These are phyloP conservation scores for Pseudopithomyces chartarum DNA, from an alignment of 2,329 filamentous ascomycete species.

Conservation along the genomic window DNA sequence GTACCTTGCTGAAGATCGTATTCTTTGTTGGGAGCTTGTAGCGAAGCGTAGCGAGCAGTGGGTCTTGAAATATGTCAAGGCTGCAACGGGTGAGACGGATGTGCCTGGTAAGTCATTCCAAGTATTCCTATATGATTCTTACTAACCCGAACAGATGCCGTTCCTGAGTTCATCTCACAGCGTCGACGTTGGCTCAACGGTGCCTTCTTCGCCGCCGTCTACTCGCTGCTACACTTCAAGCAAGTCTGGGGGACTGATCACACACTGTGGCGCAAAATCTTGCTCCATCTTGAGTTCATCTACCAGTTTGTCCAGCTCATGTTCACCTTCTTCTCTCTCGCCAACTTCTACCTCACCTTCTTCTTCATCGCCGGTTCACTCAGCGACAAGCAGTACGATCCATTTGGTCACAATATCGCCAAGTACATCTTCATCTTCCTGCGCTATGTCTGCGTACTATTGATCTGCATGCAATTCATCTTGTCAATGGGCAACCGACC, in stretches of 20 bases:
- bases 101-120: conserved; percentile 77
- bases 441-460: conserved; percentile 81
- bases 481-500: conserved; percentile 94
- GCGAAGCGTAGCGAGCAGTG: conserved; percentile 93
- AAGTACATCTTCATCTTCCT: conserved; percentile 84
- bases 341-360: conserved; percentile 99
- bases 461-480: conserved; percentile 96
- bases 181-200: conserved; percentile 97
- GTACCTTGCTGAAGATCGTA: conserved; percentile 89
- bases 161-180: conserved; percentile 97
- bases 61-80: conserved; percentile 98
- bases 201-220: conserved; percentile 97
- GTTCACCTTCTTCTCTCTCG: conserved; percentile 97
- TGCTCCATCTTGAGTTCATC: conserved; percentile 92
- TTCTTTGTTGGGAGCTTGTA: conserved; percentile 92
- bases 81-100: conserved; percentile 95
- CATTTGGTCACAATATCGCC: conserved; percentile 87
- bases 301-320: conserved; percentile 92
- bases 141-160: conserved; percentile 64
- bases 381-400: conserved; percentile 77
- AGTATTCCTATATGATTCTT: neutral
- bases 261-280: conserved; percentile 82
- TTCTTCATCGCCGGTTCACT: conserved; percentile 96
- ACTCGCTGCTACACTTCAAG: conserved; percentile 91
- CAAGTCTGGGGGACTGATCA: conserved; percentile 96